Evolutionary conservation across 768 basidiomycete genomes (phyloP).

Genomic region (Agaricus subrufescens): DNA sequence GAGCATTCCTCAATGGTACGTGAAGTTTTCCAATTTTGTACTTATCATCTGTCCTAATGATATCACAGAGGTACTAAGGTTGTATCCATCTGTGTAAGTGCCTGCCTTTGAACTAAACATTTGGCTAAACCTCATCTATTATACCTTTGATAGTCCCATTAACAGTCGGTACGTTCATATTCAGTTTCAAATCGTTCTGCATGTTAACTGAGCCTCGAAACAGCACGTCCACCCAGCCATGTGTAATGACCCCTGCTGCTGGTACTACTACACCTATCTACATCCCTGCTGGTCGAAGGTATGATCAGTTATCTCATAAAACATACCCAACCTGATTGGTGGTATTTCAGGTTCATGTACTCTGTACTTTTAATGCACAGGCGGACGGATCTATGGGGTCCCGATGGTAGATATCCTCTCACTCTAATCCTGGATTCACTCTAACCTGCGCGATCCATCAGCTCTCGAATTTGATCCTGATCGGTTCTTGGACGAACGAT

Average conservation of each 20-base stretch:
- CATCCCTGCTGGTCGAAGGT: conserved; percentile 16
- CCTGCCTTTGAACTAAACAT: background rate
- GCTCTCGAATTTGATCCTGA: conserved; percentile 63
- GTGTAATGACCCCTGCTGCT: conserved; percentile 11
- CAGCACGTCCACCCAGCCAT: conserved; percentile 14
- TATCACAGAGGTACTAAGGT: conserved; percentile 9
- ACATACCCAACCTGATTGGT: background rate
- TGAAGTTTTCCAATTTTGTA: background rate
- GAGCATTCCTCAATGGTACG: conserved; percentile 22
- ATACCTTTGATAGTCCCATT: background rate
- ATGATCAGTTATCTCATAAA: background rate
- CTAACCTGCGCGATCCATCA: conserved; percentile 8
- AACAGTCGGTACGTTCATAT: conserved; percentile 3
- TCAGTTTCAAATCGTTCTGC: background rate
- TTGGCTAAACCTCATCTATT: too few relatives aligned
- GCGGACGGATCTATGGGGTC: conserved; percentile 52
- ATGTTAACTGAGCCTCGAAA: background rate
- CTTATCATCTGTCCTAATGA: background rate
- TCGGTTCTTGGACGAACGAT: conserved; percentile 55
- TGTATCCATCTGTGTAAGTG: conserved; percentile 15
- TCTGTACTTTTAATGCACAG: conserved; percentile 34
- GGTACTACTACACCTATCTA: conserved; percentile 20
- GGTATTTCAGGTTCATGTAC: conserved; percentile 13
- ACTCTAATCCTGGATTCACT: background rate
- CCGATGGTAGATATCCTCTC: conserved; percentile 40